Conservation (phyloP, 768 basidiomycete species). For the Boletellus sp. region DNA sequence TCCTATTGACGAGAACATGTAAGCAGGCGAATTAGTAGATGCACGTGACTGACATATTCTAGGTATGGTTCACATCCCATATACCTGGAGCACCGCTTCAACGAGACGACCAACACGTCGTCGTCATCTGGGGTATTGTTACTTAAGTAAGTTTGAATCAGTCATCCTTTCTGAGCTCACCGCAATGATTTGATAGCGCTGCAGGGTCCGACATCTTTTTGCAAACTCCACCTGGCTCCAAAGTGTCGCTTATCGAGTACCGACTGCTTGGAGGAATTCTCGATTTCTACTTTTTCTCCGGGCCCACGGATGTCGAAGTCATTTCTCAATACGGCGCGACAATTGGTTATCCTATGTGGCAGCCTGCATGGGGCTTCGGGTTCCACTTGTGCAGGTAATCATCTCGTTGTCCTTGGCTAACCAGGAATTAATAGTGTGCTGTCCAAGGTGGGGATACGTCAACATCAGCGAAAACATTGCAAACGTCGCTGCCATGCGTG, state of each 20-base stretch:
- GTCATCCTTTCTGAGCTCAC: neutral
- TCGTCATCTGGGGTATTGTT: slow-evolving; percentile 76
- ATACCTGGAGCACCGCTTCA: slow-evolving; percentile 71
- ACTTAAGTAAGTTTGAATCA: slow-evolving; percentile 44
- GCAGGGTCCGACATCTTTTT: slow-evolving; percentile 71
- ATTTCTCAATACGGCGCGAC: slow-evolving; percentile 66
- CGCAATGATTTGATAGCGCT: slow-evolving; percentile 38
- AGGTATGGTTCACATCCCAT: slow-evolving; percentile 74
- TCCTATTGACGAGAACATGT: slow-evolving; percentile 67
- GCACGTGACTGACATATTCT: neutral
- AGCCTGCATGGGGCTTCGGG: slow-evolving; percentile 74
- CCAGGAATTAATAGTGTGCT: neutral
- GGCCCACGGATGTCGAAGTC: slow-evolving; percentile 47
- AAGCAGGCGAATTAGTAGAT: slow-evolving; percentile 16
- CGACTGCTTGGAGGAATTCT: slow-evolving; percentile 70
- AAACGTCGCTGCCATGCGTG: slow-evolving; percentile 56
- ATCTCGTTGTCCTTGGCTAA: neutral
- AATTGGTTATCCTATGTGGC: slow-evolving; percentile 68
- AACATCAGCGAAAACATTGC: slow-evolving; percentile 54
- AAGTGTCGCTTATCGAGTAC: slow-evolving; percentile 66
- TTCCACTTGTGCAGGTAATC: slow-evolving; percentile 67
- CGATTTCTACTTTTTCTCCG: slow-evolving; percentile 76
- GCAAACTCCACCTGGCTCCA: slow-evolving; percentile 50
- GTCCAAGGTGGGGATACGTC: slow-evolving; percentile 43
- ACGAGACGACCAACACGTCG: slow-evolving; percentile 45